Evolutionary conservation across 2,329 filamentous ascomycete genomes (phyloP).

Genomic region (Clonostachys chloroleuca): DNA sequence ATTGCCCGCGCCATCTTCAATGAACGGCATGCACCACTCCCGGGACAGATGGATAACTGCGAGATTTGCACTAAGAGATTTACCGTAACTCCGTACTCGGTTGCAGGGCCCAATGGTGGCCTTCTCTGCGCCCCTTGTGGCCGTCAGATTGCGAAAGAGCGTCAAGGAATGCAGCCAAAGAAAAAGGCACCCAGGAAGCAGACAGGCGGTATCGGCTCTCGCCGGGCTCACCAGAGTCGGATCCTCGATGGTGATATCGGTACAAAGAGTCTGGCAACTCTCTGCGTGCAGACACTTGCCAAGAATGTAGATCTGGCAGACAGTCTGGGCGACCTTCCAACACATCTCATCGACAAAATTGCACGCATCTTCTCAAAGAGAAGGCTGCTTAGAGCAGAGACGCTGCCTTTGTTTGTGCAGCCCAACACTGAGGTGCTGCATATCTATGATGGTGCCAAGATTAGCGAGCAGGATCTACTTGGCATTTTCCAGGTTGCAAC

Average conservation of each 20-base stretch:
- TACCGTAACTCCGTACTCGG: conserved; percentile 86
- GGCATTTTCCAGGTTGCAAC: conserved; percentile 76
- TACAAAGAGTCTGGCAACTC: conserved; percentile 61
- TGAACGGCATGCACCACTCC: conserved; percentile 48
- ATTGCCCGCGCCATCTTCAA: conserved; percentile 43
- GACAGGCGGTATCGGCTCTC: conserved; percentile 51
- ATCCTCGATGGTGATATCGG: conserved; percentile 74
- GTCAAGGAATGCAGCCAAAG: conserved; percentile 27
- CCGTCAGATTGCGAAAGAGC: conserved; percentile 65
- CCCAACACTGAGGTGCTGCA: conserved; percentile 43
- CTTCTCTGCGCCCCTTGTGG: conserved; percentile 82
- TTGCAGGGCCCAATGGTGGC: conserved; percentile 76
- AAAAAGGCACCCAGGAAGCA: conserved; percentile 40
- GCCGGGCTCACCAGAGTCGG: conserved; percentile 77
- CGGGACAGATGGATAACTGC: conserved; percentile 86
- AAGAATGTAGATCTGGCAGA: conserved; percentile 60
- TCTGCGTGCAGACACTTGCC: conserved; percentile 59
- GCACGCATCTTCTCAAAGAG: conserved; percentile 57
- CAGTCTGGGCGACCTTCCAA: conserved; percentile 55
- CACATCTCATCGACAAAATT: conserved; percentile 51
- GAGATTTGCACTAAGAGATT: conserved; percentile 83
- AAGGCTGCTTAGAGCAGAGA: conserved; percentile 48
- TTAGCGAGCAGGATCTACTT: conserved; percentile 72
- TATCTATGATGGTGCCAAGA: conserved; percentile 57
- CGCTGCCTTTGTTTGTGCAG: conserved; percentile 53